Percentiles rank a stretch among this genome's conserved stretches.
These are phyloP conservation scores for Pleurotus tuber-regium DNA, from an alignment of 768 basidiomycete species.

Conservation along the genomic window DNA sequence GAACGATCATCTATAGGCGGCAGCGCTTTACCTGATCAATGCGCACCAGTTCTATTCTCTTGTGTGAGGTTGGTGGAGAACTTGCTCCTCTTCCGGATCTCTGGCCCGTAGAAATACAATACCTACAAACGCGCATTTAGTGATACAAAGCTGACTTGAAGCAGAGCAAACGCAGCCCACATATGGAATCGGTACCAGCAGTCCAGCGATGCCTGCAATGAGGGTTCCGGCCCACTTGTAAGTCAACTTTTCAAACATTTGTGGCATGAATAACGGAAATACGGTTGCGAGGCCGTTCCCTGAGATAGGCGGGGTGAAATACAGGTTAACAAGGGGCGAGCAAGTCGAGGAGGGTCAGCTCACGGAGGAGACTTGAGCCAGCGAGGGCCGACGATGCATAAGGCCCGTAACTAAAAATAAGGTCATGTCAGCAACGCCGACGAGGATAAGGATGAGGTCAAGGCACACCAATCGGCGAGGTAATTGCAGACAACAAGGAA, in stretches of 20 bases:
- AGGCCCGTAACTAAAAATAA: slow-evolving; percentile 33
- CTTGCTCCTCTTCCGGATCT: slow-evolving; percentile 21
- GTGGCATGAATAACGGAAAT: slow-evolving; percentile 60
- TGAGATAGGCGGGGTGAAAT: slow-evolving; percentile 14
- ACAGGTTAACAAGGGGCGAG: not conserved
- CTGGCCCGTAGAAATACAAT: slow-evolving; percentile 29
- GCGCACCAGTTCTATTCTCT: no score
- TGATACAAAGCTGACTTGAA: not conserved
- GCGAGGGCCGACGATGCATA: slow-evolving; percentile 66
- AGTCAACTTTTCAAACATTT: slow-evolving; percentile 48
- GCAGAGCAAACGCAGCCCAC: slow-evolving; percentile 23
- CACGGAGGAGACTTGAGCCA: slow-evolving; percentile 55
- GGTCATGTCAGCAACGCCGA: not conserved
- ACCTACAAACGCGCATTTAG: slow-evolving; percentile 13
- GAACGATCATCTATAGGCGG: no score
- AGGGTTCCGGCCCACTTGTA: slow-evolving; percentile 56
- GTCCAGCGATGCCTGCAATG: slow-evolving; percentile 44
- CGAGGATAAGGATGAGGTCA: not conserved
- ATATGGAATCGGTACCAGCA: slow-evolving; percentile 50
- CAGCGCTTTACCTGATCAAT: no score
- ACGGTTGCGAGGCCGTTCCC: slow-evolving; percentile 43
- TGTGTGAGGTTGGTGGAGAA: slow-evolving; percentile 18
- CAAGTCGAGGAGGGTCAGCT: slow-evolving; percentile 17
- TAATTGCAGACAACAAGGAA: slow-evolving; percentile 57
- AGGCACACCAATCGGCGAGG: slow-evolving; percentile 53